A percentile compares a stretch with the other conserved stretches of the same genome.
These are phyloP conservation scores for Rubroboletus pulcherrimus DNA, from an alignment of 768 basidiomycete genomes.

Conservation along the genomic window DNA sequence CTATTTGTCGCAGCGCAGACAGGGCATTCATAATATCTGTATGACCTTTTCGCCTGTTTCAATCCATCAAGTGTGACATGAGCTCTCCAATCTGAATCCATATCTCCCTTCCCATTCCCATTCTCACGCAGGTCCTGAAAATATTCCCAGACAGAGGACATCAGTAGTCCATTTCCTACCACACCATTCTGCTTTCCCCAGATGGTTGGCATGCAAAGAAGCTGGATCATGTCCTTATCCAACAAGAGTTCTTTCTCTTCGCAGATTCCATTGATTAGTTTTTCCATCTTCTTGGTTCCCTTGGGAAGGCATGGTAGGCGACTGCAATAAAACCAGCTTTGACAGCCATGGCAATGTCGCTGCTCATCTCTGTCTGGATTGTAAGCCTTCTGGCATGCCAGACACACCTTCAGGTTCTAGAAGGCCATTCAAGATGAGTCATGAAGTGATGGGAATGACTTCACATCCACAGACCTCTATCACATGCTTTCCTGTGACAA, in stretches of 20 bases:
- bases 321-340: background rate
- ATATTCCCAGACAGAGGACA: background rate
- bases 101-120: background rate
- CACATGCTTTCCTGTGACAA: background rate
- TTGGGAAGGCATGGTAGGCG: background rate
- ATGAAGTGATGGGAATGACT: too few relatives aligned
- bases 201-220: background rate
- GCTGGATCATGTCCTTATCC: background rate
- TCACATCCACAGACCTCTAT: background rate
- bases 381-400: background rate
- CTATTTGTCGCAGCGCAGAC: too few relatives aligned
- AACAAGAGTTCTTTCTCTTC: background rate
- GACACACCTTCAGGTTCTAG: background rate
- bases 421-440: too few relatives aligned
- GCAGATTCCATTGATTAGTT: background rate
- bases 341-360: background rate
- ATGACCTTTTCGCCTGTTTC: too few relatives aligned
- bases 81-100: background rate
- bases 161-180: background rate
- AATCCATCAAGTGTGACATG: background rate
- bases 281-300: background rate
- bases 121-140: background rate
- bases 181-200: background rate
- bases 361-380: background rate
- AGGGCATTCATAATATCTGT: too few relatives aligned